These are phyloP conservation scores for Epichloe aotearoae DNA, from an alignment of 2,329 filamentous ascomycete genomes.

Conservation along the genomic window DNA sequence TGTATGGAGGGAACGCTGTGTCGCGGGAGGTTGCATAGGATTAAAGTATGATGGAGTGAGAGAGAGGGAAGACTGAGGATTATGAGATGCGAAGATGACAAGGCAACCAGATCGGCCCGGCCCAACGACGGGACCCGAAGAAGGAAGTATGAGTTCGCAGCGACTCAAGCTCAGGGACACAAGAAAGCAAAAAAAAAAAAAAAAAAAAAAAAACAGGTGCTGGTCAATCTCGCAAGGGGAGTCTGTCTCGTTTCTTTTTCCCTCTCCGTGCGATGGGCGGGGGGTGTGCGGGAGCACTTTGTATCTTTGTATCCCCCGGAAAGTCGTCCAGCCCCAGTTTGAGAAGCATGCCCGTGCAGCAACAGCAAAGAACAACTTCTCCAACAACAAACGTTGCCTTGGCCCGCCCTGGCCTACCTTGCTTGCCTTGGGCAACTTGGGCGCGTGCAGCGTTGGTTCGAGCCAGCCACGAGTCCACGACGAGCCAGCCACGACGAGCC, in stretches of 20 bases:
- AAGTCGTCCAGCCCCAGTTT: neutral
- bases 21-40: constrained; percentile 6
- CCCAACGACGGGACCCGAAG: neutral
- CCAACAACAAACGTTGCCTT: neutral
- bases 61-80: neutral
- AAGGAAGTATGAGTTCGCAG: neutral
- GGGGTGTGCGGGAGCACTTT: constrained; percentile 3
- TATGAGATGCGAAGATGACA: constrained; percentile 1
- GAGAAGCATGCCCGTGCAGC: neutral
- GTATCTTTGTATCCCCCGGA: neutral
- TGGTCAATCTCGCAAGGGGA: constrained; percentile 1
- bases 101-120: neutral
- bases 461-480: constrained; percentile 1
- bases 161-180: constrained; percentile 1
- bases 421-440: neutral
- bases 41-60: neutral
- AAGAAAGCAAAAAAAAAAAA: neutral
- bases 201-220: neutral
- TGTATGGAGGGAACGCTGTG: constrained; percentile 3
- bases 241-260: constrained; percentile 7
- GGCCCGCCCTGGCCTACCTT: neutral
- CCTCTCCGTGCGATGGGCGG: constrained; percentile 5
- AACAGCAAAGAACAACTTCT: neutral
- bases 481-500: constrained; percentile 2
- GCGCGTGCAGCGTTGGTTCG: neutral